Conservation (phyloP, 2,329 filamentous ascomycete genomes). For the Ambrosiella cleistominuta region DNA sequence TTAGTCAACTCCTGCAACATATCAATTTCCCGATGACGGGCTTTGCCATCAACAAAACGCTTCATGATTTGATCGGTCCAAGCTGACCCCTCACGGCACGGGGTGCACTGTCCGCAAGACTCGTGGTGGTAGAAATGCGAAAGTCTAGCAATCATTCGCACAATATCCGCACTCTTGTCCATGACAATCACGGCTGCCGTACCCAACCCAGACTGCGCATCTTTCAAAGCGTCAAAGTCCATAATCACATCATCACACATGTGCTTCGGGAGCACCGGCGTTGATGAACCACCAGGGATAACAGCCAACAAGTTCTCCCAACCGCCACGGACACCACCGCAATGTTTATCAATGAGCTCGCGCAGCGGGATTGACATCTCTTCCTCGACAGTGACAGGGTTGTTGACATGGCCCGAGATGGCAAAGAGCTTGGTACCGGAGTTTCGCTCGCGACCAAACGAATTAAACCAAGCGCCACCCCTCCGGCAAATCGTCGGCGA, state of each 20-base stretch:
- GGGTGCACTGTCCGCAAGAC: slow-evolving; percentile 94
- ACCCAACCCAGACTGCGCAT: slow-evolving; percentile 89
- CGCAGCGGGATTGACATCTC: slow-evolving; percentile 97
- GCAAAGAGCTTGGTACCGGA: slow-evolving; percentile 95
- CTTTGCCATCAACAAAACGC: slow-evolving; percentile 82
- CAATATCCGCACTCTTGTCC: slow-evolving; percentile 94
- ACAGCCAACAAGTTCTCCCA: slow-evolving; percentile 96
- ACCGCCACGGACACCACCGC: slow-evolving; percentile 84
- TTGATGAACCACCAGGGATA: slow-evolving; percentile 93
- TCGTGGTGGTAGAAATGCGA: slow-evolving; percentile 98
- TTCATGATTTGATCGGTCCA: slow-evolving; percentile 99
- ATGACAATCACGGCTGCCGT: slow-evolving; percentile 97
- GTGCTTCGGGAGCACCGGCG: slow-evolving; percentile 77
- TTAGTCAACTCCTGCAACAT: slow-evolving; percentile 99
- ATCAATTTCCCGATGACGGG: slow-evolving; percentile 82
- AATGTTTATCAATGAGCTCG: slow-evolving; percentile 96
- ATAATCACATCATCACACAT: slow-evolving; percentile 92
- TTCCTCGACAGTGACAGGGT: slow-evolving; percentile 93
- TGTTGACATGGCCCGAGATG: slow-evolving; percentile 97
- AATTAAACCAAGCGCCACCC: slow-evolving; percentile 81
- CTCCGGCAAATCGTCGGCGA: slow-evolving; percentile 89
- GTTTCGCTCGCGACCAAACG: slow-evolving; percentile 90
- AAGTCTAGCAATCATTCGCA: slow-evolving; percentile 81
- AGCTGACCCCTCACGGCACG: slow-evolving; percentile 97
- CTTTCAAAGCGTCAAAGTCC: slow-evolving; percentile 98